Percentiles rank a stretch among this genome's conserved stretches.
Conservation (phyloP, 139 green algal genomes). For the Penium margaritaceum region DNA sequence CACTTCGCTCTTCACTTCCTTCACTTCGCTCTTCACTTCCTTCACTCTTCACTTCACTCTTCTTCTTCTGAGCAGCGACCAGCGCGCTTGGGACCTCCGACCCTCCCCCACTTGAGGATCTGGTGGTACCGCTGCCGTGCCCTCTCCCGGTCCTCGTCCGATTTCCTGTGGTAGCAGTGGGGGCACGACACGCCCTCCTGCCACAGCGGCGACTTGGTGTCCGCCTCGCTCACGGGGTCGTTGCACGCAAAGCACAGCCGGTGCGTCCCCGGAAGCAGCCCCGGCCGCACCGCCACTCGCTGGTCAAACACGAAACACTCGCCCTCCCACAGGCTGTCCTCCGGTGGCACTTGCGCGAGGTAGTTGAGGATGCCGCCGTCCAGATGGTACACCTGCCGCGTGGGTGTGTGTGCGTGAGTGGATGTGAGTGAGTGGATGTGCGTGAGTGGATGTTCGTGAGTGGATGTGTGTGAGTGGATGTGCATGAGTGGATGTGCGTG, state of each 20-base stretch:
- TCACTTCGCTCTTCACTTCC: too few species aligned
- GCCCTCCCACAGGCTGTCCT: constrained; percentile 40
- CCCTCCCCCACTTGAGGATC: constrained; percentile 9
- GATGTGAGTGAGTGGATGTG: too few species aligned
- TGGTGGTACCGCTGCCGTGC: constrained; percentile 8
- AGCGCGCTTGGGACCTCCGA: constrained; percentile 15
- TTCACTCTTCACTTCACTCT: too few species aligned
- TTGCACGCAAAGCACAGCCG: constrained; percentile 33
- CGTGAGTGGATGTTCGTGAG: too few species aligned
- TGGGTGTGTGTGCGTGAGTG: too few species aligned
- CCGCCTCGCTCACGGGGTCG: constrained; percentile 10
- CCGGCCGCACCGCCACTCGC: constrained; percentile 18
- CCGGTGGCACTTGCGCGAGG: constrained; percentile 19
- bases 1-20: too few species aligned
- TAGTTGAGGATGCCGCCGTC: constrained; percentile 44
- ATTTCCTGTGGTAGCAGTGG: constrained; percentile 26
- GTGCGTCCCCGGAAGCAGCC: constrained; percentile 11
- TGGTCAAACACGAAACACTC: constrained; percentile 46
- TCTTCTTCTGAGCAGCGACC: too few species aligned
- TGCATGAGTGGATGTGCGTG: too few species aligned
- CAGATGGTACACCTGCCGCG: constrained; percentile 44
- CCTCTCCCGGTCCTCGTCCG: constrained; percentile 10
- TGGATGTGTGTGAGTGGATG: too few species aligned
- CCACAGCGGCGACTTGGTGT: constrained; percentile 15
- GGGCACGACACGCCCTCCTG: constrained; percentile 33